phyloP scores from a whole-genome alignment of 805 yeast genomes.

The Nakazawaea pomicola region DNA sequence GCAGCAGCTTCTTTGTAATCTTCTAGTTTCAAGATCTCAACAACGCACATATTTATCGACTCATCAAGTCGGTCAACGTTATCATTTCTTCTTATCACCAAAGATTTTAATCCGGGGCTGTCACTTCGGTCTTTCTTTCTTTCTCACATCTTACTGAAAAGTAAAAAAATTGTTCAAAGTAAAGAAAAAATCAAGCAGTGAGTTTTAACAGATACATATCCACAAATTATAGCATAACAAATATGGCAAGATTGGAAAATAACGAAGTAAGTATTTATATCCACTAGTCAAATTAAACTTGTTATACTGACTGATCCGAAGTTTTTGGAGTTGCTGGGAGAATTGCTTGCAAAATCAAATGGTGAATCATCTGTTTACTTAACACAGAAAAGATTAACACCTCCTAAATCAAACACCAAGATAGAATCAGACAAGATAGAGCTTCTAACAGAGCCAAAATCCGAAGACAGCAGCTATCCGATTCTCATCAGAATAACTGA shows the following conservation, averaged over 20 bases:
- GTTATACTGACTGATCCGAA: background rate
- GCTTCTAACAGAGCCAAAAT: conserved; percentile 7
- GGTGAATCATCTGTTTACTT: conserved; percentile 47
- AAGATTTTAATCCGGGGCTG: background rate
- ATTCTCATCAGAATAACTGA: conserved; percentile 22
- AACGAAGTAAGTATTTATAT: conserved; percentile 4
- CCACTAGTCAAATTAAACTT: background rate
- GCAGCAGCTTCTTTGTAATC: conserved; percentile 29
- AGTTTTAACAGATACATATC: no score
- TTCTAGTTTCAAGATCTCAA: conserved; percentile 16
- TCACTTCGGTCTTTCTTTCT: no score
- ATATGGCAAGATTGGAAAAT: conserved; percentile 8
- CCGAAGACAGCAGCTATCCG: conserved; percentile 9
- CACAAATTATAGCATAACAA: no score
- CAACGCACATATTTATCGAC: no score
- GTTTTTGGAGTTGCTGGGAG: conserved; percentile 8
- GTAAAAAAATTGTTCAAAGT: background rate
- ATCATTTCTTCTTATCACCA: background rate
- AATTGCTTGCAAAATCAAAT: conserved; percentile 3
- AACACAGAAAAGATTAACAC: conserved; percentile 50
- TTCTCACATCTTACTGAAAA: no score
- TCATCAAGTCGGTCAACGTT: conserved; percentile 22
- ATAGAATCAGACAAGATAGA: conserved; percentile 12
- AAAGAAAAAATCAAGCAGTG: background rate
- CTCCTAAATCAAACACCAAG: conserved; percentile 16